These are phyloP conservation scores for Penicillium alfredii DNA, from an alignment of 495 filamentous ascomycete genomes.

Conservation along the genomic window DNA sequence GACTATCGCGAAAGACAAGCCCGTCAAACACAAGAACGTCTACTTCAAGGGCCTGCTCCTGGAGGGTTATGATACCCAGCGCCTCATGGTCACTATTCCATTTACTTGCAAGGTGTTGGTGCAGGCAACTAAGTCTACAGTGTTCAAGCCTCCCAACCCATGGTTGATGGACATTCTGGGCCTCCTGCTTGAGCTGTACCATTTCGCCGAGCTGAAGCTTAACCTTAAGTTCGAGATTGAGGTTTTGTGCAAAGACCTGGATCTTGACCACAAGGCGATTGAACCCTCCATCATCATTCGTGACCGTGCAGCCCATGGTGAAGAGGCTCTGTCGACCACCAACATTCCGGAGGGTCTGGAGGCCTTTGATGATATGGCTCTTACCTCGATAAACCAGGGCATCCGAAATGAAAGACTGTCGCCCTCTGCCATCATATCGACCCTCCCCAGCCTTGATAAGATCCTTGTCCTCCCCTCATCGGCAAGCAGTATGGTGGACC, in stretches of 20 bases:
- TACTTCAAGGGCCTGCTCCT: conserved; percentile 93
- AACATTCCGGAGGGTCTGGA: conserved; percentile 65
- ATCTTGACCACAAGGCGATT: conserved; percentile 77
- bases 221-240: conserved; percentile 98
- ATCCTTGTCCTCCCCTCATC: conserved; percentile 68
- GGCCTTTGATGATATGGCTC: conserved; percentile 68
- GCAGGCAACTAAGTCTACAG: conserved; percentile 74
- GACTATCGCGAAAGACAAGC: conserved; percentile 89
- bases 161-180: conserved; percentile 94
- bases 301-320: conserved; percentile 54
- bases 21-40: conserved; percentile 93
- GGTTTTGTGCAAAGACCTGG: conserved; percentile 88
- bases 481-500: conserved; percentile 65
- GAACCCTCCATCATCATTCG: conserved; percentile 78
- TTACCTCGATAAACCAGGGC: conserved; percentile 64
- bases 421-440: conserved; percentile 62
- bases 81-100: conserved; percentile 84
- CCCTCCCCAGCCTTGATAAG: conserved; percentile 71
- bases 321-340: conserved; percentile 51
- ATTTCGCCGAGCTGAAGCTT: conserved; percentile 85
- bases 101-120: conserved; percentile 93
- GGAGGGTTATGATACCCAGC: conserved; percentile 84
- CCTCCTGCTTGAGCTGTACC: conserved; percentile 84
- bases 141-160: conserved; percentile 92
- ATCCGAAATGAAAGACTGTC: conserved; percentile 66